Percentiles rank a stretch among this genome's conserved stretches.
Evolutionary conservation across 164 flowering plant species (phyloP).

Genomic region (Annona cherimola): DNA sequence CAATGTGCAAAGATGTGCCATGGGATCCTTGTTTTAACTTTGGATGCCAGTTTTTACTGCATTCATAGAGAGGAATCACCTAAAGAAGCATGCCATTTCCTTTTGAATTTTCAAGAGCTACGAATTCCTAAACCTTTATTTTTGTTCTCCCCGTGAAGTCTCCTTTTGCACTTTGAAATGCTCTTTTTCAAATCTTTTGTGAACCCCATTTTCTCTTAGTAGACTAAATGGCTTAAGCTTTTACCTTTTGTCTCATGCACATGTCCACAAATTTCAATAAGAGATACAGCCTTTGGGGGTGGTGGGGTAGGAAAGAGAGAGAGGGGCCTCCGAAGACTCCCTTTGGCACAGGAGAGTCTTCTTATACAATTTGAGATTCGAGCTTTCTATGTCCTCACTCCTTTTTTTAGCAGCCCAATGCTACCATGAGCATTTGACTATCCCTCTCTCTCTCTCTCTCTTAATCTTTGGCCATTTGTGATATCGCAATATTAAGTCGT

Average conservation of each 20-base stretch:
- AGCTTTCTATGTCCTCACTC: conserved; percentile 13
- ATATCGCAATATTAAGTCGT: not conserved
- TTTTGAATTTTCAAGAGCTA: conserved; percentile 11
- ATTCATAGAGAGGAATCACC: conserved; percentile 1
- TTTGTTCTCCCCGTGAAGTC: conserved; percentile 1
- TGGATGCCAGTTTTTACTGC: not conserved
- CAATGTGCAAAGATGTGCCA: not conserved
- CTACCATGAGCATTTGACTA: not conserved
- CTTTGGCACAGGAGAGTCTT: conserved; percentile 7
- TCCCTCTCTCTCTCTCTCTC: conserved; percentile 6
- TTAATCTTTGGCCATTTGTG: not conserved
- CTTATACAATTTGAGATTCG: conserved; percentile 21
- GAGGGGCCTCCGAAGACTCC: conserved; percentile 2
- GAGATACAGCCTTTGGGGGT: not conserved
- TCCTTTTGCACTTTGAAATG: conserved; percentile 9
- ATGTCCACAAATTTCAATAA: conserved; percentile 11
- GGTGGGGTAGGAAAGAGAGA: conserved; percentile 1
- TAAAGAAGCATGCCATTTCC: not conserved
- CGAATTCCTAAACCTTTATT: conserved; percentile 22
- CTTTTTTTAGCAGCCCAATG: conserved; percentile 7
- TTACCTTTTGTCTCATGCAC: conserved; percentile 4
- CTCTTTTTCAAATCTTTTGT: conserved; percentile 1
- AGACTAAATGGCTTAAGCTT: not conserved
- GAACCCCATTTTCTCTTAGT: not conserved
- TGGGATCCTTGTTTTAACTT: not conserved